Base-by-base conservation (phyloP, 1,284 basidiomycete genomes). In the Mycena citricolor region DNA sequence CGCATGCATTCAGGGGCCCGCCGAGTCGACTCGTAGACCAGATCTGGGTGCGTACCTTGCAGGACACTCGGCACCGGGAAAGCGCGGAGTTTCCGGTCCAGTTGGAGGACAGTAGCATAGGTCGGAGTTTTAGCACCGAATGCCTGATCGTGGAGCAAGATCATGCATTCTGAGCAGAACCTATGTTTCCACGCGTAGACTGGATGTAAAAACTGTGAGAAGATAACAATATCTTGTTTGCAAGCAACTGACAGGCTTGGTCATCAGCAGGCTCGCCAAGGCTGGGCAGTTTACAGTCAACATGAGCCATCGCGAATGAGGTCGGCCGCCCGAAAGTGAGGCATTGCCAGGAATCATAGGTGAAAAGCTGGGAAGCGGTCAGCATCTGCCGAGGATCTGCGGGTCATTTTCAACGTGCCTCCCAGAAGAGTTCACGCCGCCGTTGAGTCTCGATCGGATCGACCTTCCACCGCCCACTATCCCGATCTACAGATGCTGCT, bases 101-200 rank as follows among this genome's bases (percentile, higher is more conserved):
- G 69, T 51, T 87, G 83, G 14, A 87, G 68, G 6, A 89, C 77
- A 1, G 80, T 86, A 24, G 80, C 76, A 55, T 89, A 88, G 3
- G 81, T 83, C 11, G 87, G 83, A 40, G 77, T 80, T 62, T 80
- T 84, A 13, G 85, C 85, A 8, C 83, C 84, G 55, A 85, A 89
- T 0, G 85, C 86, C 60, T 89, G 83, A 54, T 89, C 86, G 52
- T 87, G 83, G 24, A 89, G 73, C 2, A 80, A 63, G 39, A 81
- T 82, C 81, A 89, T 86, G 59, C 86, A 88, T 58, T 88, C 84
- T 0, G 83, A 83, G 8, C 79, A 71, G 52, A 87, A 89, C 31
- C 78, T 74, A 58, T 89, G 84, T 61, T 88, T 89, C 86, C 86
- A 89, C 36, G 79, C 74, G 52, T 84, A 76, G 62, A 79, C 86